These are phyloP conservation scores for Nannochloropsis oceanica DNA, from an alignment of 108 stramenopile species.

Conservation along the genomic window DNA sequence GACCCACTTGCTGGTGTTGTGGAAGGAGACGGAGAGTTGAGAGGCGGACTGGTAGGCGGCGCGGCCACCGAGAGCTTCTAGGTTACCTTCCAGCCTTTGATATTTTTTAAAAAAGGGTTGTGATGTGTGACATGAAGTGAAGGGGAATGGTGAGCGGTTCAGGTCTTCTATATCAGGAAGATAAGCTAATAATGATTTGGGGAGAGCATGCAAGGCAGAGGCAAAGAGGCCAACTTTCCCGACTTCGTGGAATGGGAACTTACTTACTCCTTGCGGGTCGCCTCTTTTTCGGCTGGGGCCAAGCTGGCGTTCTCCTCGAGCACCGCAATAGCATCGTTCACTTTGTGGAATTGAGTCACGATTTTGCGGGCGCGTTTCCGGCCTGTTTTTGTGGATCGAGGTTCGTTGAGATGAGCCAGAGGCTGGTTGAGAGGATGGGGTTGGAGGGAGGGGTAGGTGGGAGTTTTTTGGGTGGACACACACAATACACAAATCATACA, in stretches of 20 bases:
- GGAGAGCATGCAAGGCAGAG: no score
- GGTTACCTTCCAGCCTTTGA: background rate
- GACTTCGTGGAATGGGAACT: background rate
- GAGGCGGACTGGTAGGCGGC: slow-evolving; percentile 27
- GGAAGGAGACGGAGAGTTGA: slow-evolving; percentile 14
- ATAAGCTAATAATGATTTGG: no score
- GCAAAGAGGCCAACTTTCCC: background rate
- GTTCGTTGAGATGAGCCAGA: background rate
- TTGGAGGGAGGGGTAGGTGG: background rate
- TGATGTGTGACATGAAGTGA: no score
- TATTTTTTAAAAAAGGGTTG: no score
- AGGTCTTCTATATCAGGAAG: no score
- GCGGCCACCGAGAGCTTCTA: slow-evolving; percentile 15
- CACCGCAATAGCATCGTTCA: background rate
- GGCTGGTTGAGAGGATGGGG: background rate
- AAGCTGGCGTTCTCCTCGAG: background rate
- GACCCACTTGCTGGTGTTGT: slow-evolving; percentile 33
- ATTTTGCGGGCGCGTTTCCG: slow-evolving; percentile 24
- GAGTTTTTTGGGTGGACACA: background rate
- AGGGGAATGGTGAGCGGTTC: no score
- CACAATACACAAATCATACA: background rate
- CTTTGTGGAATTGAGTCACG: slow-evolving; percentile 22
- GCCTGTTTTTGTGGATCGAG: background rate
- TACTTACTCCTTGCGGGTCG: background rate
- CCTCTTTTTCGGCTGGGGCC: background rate